These are phyloP conservation scores for Xanthoceras sorbifolium DNA, from an alignment of 345 rosid species.

Conservation along the genomic window DNA sequence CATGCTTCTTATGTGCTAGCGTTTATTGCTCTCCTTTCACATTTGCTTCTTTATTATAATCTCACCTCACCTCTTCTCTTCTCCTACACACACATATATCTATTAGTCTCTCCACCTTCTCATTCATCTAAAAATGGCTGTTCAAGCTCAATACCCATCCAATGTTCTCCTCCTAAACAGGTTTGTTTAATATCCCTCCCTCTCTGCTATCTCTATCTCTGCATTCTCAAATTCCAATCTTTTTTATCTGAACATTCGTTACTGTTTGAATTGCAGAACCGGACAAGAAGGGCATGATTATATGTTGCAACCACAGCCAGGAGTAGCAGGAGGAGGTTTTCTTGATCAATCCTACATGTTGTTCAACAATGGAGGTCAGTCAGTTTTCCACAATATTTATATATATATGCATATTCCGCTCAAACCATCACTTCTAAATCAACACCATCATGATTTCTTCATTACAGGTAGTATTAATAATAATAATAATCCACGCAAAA, in stretches of 20 bases:
- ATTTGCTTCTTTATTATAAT: conserved; percentile 17
- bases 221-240: background rate
- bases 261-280: conserved; percentile 43
- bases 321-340: conserved; percentile 47
- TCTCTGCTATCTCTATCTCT: background rate
- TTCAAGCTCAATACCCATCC: conserved; percentile 88
- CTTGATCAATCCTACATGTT: conserved; percentile 57
- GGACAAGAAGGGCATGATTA: conserved; percentile 68
- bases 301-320: conserved; percentile 55
- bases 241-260: background rate
- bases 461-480: conserved; percentile 25
- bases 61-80: background rate
- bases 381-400: background rate
- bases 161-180: conserved; percentile 76
- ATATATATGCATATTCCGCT: background rate
- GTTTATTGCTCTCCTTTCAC: conserved; percentile 35
- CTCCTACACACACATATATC: conserved; percentile 9
- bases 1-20: conserved; percentile 48
- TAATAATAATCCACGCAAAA: conserved; percentile 51
- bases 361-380: conserved; percentile 48
- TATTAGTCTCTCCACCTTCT: background rate
- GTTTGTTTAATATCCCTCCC: conserved; percentile 25
- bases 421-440: too few relatives aligned
- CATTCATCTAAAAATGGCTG: conserved; percentile 57
- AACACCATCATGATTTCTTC: background rate